Percentiles rank a stretch among this genome's conserved stretches.
Evolutionary conservation across 2,329 filamentous ascomycete genomes (phyloP).

Genomic region (Ophiostoma montium): DNA sequence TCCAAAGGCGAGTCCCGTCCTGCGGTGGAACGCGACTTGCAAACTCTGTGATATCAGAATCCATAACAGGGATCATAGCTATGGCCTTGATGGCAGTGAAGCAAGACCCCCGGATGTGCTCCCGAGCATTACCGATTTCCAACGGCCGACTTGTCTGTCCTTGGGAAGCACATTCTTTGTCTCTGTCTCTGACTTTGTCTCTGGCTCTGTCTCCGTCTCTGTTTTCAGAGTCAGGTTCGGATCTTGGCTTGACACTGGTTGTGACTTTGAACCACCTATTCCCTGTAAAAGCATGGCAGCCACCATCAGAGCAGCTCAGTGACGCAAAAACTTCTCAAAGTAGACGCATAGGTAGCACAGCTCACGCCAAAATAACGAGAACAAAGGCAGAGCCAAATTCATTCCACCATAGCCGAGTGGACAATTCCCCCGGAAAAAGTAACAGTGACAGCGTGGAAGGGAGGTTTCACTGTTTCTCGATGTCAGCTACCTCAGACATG

Average conservation of each 20-base stretch:
- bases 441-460: slow-evolving; percentile 2
- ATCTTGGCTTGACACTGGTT: neutral
- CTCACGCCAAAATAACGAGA: neutral
- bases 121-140: neutral
- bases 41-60: neutral
- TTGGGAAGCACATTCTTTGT: slow-evolving; percentile 1
- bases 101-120: neutral
- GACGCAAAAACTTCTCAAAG: neutral
- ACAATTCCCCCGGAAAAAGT: neutral
- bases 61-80: neutral
- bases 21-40: slow-evolving; percentile 2
- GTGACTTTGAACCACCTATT: neutral
- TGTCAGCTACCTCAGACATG: slow-evolving; percentile 1
- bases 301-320: too few relatives aligned
- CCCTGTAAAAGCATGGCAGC: neutral
- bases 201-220: neutral
- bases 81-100: neutral
- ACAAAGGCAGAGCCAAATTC: neutral
- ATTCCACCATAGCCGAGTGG: neutral
- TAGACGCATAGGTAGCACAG: neutral
- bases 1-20: slow-evolving; percentile 1
- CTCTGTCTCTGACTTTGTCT: neutral
- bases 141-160: slow-evolving; percentile 5
- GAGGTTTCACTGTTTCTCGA: neutral
- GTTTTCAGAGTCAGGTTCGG: too few relatives aligned